Evolutionary conservation across 208 protist species (phyloP), one percentile per base, ranked within the genome.

Genomic region (Trypanosoma vivax): DNA sequence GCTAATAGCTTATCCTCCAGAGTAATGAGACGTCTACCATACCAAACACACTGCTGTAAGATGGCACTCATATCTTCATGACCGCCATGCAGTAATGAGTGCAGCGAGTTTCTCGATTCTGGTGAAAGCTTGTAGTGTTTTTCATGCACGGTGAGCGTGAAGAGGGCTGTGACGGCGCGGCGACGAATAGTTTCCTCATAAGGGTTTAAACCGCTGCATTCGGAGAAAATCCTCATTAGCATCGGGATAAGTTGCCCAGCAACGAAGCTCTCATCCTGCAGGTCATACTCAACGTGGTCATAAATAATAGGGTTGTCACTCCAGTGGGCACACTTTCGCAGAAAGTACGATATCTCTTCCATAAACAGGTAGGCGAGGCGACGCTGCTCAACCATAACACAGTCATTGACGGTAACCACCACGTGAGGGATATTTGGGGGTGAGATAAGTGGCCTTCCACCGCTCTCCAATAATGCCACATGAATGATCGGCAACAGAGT

Each of bases 331-430:
- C 74, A 84, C 38, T 80, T 79, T 33, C 90, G 60, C 0, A 92
- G 51, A 66, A 94, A 94, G 60, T 94, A 96, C 3, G 83, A 87
- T 1, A 93, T 56, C 60, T 96, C 88, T 38, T 96, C 90, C 5
- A 96, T 55, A 72, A 83, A 96, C 2, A 94, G 57, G 25, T 87
- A 60, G 4, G 65, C 67, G 13, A 94, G 25, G 1, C 85, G 73
- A 6, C 85, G 74, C 70, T 96, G 82, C 67, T 96, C 88, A 16
- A 92, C 78, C 60, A 93, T 73, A 13, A 92, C 66, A 42, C 73
- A 84, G 60, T 96, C 75, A 43, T 73, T 63, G 33, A 95, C 34
- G 25, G 76, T 86, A 7, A 96, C 50, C 2, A 88, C 83, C 5
- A 79, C 53, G 51, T 84, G 74, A 0, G 85, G 76, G 14, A 92